phyloP scores from a whole-genome alignment of 2,329 filamentous ascomycete species.

The Sphaerostilbella broomeana region DNA sequence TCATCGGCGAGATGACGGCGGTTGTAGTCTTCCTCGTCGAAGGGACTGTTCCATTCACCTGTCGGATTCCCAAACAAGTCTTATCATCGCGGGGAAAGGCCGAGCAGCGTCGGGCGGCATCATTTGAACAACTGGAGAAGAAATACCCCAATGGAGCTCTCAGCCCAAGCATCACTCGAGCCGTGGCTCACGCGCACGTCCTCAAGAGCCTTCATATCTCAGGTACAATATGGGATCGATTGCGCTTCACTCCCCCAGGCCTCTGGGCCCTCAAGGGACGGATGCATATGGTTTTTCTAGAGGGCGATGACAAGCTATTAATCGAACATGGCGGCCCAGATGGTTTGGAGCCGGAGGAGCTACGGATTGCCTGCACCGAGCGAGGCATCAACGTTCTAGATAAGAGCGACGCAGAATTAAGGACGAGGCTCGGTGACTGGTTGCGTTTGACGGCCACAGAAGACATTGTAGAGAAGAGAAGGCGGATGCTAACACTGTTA shows the following conservation, averaged over 20 bases:
- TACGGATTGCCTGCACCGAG: conserved; percentile 64
- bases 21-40: conserved; percentile 67
- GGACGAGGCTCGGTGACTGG: conserved; percentile 41
- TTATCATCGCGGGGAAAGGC: conserved; percentile 47
- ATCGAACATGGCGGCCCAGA: conserved; percentile 50
- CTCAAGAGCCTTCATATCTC: conserved; percentile 40
- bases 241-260: conserved; percentile 40
- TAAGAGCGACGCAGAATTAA: conserved; percentile 52
- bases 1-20: conserved; percentile 84
- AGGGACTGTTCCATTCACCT: conserved; percentile 68
- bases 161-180: conserved; percentile 24
- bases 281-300: conserved; percentile 55
- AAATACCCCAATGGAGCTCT: conserved; percentile 30
- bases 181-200: conserved; percentile 31
- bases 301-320: conserved; percentile 65
- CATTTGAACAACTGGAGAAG: conserved; percentile 39
- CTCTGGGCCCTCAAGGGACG: conserved; percentile 50
- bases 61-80: conserved; percentile 73
- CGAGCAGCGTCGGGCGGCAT: conserved; percentile 44
- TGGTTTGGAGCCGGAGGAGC: conserved; percentile 55
- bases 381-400: conserved; percentile 55
- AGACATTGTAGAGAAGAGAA: conserved; percentile 31
- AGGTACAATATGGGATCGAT: conserved; percentile 43
- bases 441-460: conserved; percentile 37
- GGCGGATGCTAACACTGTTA: conserved; percentile 33